Conservation (phyloP, 345 rosid genomes). For the Lumnitzera racemosa region DNA sequence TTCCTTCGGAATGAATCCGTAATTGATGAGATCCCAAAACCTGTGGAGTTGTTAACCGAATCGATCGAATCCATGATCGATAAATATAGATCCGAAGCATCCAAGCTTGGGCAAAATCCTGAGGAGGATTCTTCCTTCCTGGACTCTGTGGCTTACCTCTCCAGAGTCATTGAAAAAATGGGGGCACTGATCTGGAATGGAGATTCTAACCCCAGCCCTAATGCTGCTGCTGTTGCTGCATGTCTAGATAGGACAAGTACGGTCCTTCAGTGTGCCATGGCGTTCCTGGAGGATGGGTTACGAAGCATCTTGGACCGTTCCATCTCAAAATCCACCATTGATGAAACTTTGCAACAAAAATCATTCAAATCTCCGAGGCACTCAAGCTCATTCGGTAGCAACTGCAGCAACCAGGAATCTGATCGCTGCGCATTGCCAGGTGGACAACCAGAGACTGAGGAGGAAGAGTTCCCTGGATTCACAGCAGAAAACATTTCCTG, state of each 20-base stretch:
- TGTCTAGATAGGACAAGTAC: constrained; percentile 39
- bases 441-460: constrained; percentile 2
- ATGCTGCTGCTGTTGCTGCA: not conserved
- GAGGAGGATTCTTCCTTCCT: constrained; percentile 33
- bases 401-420: constrained; percentile 5
- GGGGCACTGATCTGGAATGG: constrained; percentile 22
- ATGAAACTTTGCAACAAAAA: constrained; percentile 14
- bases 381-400: constrained; percentile 3
- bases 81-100: constrained; percentile 18
- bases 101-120: constrained; percentile 28
- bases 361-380: constrained; percentile 22
- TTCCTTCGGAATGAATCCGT: constrained; percentile 22
- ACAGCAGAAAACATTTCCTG: constrained; percentile 29
- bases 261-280: constrained; percentile 48
- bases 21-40: constrained; percentile 24
- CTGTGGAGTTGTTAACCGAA: constrained; percentile 32
- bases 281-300: constrained; percentile 59
- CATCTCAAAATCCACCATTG: constrained; percentile 1
- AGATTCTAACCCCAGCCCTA: not conserved
- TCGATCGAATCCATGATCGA: constrained; percentile 39
- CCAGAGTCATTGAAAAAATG: constrained; percentile 25
- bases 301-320: constrained; percentile 41
- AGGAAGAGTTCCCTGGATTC: constrained; percentile 37
- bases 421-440: constrained; percentile 11
- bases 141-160: constrained; percentile 29